Base-by-base conservation (phyloP, 768 basidiomycete species). In the Fomitopsis pulvina region DNA sequence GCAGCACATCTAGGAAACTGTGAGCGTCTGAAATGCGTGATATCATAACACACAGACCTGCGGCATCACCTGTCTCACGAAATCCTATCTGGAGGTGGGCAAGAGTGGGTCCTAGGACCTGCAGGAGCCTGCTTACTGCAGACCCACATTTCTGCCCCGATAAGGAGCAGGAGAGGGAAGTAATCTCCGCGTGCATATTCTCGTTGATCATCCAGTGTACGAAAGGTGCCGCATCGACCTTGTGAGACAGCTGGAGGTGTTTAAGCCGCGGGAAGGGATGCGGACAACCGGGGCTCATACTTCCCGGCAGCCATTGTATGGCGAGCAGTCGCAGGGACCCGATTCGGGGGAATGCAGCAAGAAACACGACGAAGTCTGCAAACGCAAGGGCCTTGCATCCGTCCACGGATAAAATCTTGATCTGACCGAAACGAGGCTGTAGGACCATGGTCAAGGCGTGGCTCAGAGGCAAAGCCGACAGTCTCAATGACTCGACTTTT, bases 61-160 rank as follows among this genome's bases (percentile, higher is more conserved):
- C 54, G 2, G 57, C 50, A 38, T 58, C 55, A 14, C 52, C 47
- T 1, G 56, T 52, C n/a, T 56, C 55, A 1, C 54, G 47, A 22
- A 60, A 58, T 6, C 55, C 57, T 9, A 60, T 45, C n/a, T n/a
- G 20, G n/a, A 60, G 40, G 22, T 51, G 25, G 24, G 47, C 26
- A 11, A 60, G 47, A 6, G 42, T n/a, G 14, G 54, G 26, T 9
- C 59, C 57, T 12, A 51, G n/a, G 2, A 53, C 52, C 4, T 43
- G 20, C 9, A 60, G 38, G 14, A 60, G 40, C 25, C 25, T 26
- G 5, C 54, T 47, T 22, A 60, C 28, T 2, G 59, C 57, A 9
- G 24, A 41, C 7, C 54, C 59, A 29, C 52, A 47, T 10, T 51
- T 42, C 9, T 47, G 47, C 21, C 54, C 50, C 1, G 49, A 42